Conservation (phyloP, 2,329 filamentous ascomycete genomes). For the Pseudonectria buxi region DNA sequence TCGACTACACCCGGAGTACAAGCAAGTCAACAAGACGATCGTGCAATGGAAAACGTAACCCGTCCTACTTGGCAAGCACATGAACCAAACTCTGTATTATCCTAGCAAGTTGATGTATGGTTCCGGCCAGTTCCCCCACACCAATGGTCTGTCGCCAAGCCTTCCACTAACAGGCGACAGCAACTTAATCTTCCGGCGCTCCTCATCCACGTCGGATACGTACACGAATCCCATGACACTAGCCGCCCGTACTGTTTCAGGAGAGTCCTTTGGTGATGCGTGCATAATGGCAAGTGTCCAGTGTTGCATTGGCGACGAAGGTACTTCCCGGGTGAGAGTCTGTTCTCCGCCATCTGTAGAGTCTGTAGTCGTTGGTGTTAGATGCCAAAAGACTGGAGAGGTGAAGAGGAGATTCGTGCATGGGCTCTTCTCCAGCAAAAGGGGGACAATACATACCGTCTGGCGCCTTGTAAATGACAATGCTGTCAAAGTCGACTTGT, state of each 20-base stretch:
- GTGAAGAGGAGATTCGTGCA: not conserved
- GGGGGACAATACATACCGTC: conserved; percentile 41
- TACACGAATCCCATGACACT: conserved; percentile 91
- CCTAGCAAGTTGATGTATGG: conserved; percentile 71
- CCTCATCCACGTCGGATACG: conserved; percentile 83
- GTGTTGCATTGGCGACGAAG: conserved; percentile 65
- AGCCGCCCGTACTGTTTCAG: conserved; percentile 69
- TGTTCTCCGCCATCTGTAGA: conserved; percentile 25
- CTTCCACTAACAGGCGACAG: conserved; percentile 78
- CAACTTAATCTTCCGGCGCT: conserved; percentile 71
- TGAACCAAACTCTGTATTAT: conserved; percentile 13
- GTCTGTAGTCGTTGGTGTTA: conserved; percentile 17
- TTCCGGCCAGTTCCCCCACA: conserved; percentile 84
- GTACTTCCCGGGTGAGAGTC: conserved; percentile 57
- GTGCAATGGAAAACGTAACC: too few relatives aligned
- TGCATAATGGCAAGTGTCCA: conserved; percentile 81
- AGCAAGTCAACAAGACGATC: too few relatives aligned
- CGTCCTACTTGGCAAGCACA: not conserved
- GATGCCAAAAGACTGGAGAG: not conserved
- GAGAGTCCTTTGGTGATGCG: conserved; percentile 60
- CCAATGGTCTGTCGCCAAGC: conserved; percentile 69
- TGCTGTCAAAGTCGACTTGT: conserved; percentile 67
- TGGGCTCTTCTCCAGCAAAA: too few relatives aligned
- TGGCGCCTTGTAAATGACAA: conserved; percentile 66
- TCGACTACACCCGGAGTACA: too few relatives aligned